Evolutionary conservation across 495 filamentous ascomycete genomes (phyloP), one percentile per base, ranked within the genome.

Genomic region (Daldinia vernicosa): DNA sequence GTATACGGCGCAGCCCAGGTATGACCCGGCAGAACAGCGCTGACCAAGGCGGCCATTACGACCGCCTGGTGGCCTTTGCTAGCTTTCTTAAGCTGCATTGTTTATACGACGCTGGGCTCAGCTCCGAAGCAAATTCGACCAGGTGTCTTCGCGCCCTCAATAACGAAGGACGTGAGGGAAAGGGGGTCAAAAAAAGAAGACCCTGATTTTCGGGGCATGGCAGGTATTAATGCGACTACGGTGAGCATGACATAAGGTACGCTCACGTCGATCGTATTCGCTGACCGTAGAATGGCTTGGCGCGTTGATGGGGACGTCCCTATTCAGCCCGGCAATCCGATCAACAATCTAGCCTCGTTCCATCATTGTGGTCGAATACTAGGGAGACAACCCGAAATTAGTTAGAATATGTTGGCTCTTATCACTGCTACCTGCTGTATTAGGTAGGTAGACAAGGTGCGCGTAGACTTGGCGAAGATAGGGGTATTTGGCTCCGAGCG

Each of bases 371-470:
- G 54, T 47, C 51, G n/a, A 27, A 53, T 51, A 47, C 47, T 43
- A 60, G 53, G 45, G 28, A 54, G 27, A 19, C 6, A 33, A 54
- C 19, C 63, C 43, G 19, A 27, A 55, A 66, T 35, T 24, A 63
- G 63, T 51, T 59, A 71, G 60, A 24, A 40, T 24, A 26, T 15
- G 32, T 30, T 59, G 50, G 24, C n/a, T 4, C 37, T 65, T 66
- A 64, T 58, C 65, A 54, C 32, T 57, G 17, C 26, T 30, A 73
- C 70, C 70, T 73, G 45, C 70, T 73, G 52, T 15, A 73, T 73
- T 73, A 39, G 70, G 70, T 51, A 73, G 65, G 65, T 62, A 59
- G 27, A 53, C 40, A 51, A 12, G 56, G 61, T 15, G 63, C 27
- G 45, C 15, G 4, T 55, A 40, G 3, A 14, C 70, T 73, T 73